These are phyloP conservation scores for Tricholoma bakamatsutake DNA, from an alignment of 768 basidiomycete species.

Conservation along the genomic window DNA sequence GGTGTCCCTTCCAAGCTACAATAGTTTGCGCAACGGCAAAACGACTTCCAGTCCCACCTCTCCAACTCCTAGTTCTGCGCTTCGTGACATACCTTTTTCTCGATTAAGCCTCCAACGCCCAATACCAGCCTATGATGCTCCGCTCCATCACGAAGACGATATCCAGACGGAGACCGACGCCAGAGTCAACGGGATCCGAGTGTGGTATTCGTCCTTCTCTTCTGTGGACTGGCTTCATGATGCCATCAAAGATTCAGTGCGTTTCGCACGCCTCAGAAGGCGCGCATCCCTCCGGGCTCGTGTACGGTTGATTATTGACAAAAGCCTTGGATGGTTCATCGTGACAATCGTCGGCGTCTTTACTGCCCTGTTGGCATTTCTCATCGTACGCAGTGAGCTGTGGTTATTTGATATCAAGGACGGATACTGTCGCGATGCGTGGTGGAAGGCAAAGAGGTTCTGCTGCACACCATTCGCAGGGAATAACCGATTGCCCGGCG, in stretches of 20 bases:
- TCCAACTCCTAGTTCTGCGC: conserved; percentile 30
- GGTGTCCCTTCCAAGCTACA: conserved; percentile 31
- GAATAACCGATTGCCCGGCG: conserved; percentile 5
- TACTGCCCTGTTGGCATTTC: conserved; percentile 80
- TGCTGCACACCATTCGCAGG: conserved; percentile 57
- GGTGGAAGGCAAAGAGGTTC: conserved; percentile 74
- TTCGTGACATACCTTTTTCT: conserved; percentile 35
- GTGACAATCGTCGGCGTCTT: conserved; percentile 85
- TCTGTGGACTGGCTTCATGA: conserved; percentile 98
- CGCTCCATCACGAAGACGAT: conserved; percentile 29
- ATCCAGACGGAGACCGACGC: conserved; percentile 47
- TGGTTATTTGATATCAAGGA: conserved; percentile 91
- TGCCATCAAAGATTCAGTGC: conserved; percentile 87
- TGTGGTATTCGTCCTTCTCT: conserved; percentile 86
- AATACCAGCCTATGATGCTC: conserved; percentile 69
- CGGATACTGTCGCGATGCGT: conserved; percentile 69
- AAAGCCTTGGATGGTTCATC: conserved; percentile 82
- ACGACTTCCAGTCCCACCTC: conserved; percentile 28
- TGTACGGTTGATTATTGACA: conserved; percentile 60
- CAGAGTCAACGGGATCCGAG: conserved; percentile 81
- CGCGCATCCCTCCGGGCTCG: conserved; percentile 67
- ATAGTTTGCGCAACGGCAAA: conserved; percentile 22
- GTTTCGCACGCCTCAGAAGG: conserved; percentile 66
- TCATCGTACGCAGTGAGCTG: conserved; percentile 81
- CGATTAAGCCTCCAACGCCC: conserved; percentile 48